A percentile compares a stretch with the other conserved stretches of the same genome.
Conservation (phyloP, 2,329 filamentous ascomycete genomes). For the Colletotrichum limetticola region DNA sequence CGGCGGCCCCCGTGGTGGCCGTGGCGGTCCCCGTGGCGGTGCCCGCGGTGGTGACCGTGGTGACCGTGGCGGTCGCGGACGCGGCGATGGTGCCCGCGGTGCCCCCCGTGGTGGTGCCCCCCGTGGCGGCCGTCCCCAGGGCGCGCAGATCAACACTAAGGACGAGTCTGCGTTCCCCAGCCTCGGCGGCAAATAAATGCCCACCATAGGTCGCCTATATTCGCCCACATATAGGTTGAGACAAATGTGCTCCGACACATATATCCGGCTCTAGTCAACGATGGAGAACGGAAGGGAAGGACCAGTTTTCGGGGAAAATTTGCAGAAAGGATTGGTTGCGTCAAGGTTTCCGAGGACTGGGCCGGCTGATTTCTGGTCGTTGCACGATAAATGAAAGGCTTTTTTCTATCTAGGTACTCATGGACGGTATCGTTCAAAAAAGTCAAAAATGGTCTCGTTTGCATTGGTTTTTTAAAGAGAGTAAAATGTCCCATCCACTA, state of each 20-base stretch:
- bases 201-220: conserved; percentile 17
- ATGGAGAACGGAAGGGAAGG: conserved; percentile 34
- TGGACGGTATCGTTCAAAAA: conserved; percentile 36
- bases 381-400: conserved; percentile 37
- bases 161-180: conserved; percentile 71
- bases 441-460: conserved; percentile 36
- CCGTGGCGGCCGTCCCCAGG: conserved; percentile 58
- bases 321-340: conserved; percentile 33
- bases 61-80: conserved; percentile 54
- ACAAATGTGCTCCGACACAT: conserved; percentile 33
- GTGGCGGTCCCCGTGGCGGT: conserved; percentile 56
- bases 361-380: conserved; percentile 35
- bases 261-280: conserved; percentile 33
- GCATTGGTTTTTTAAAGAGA: conserved; percentile 20
- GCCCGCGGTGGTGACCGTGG: conserved; percentile 57
- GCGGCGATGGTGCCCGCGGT: conserved; percentile 56
- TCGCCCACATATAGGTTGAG: conserved; percentile 28
- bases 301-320: conserved; percentile 34
- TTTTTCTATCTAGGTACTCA: conserved; percentile 36
- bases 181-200: conserved; percentile 64
- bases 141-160: conserved; percentile 64
- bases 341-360: conserved; percentile 35
- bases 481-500: neutral
- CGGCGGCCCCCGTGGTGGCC: conserved; percentile 52
- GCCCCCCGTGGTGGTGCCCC: conserved; percentile 53